Percentiles rank a stretch among this genome's conserved stretches.
Conservation (phyloP, 257 asterid species). For the Phtheirospermum japonicum region DNA sequence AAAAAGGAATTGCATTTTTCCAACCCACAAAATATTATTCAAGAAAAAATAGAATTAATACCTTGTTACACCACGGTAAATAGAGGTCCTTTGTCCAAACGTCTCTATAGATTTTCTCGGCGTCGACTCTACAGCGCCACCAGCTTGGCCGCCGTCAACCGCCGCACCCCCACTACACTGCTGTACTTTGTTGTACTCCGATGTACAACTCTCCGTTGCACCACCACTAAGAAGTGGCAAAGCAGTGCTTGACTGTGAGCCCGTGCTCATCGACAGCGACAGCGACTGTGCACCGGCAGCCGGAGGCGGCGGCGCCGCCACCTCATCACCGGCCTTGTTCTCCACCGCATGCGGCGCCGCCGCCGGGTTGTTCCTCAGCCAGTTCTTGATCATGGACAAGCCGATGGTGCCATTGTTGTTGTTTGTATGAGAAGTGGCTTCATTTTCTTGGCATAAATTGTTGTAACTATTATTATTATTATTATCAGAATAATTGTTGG, state of each 20-base stretch:
- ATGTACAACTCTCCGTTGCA: conserved; percentile 21
- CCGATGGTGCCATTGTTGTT: conserved; percentile 39
- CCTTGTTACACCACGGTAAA: conserved; percentile 88
- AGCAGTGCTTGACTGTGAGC: conserved; percentile 35
- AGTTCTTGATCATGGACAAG: conserved; percentile 76
- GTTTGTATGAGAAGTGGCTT: conserved; percentile 25
- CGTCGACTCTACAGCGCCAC: conserved; percentile 49
- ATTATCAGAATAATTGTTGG: too few species aligned
- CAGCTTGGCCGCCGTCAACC: conserved; percentile 30
- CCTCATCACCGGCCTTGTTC: conserved; percentile 20
- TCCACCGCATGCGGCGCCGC: conserved; percentile 25
- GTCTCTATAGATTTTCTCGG: conserved; percentile 72
- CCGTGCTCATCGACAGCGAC: conserved; percentile 79
- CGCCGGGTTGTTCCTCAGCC: conserved; percentile 60
- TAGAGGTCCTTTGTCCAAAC: conserved; percentile 83
- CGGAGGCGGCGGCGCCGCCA: conserved; percentile 3
- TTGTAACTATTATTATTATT: conserved; percentile 3
- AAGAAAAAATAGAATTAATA: background rate
- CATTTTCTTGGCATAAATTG: conserved; percentile 33
- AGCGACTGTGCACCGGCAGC: conserved; percentile 25
- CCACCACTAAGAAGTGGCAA: background rate
- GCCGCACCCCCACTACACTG: conserved; percentile 14
- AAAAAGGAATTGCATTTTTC: too few species aligned
- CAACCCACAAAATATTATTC: conserved; percentile 2
- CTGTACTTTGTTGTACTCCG: conserved; percentile 16